Evolutionary conservation across 305 asterid species (phyloP), one percentile per base, ranked within the genome.

Genomic region (Solanum aculeatissimum): DNA sequence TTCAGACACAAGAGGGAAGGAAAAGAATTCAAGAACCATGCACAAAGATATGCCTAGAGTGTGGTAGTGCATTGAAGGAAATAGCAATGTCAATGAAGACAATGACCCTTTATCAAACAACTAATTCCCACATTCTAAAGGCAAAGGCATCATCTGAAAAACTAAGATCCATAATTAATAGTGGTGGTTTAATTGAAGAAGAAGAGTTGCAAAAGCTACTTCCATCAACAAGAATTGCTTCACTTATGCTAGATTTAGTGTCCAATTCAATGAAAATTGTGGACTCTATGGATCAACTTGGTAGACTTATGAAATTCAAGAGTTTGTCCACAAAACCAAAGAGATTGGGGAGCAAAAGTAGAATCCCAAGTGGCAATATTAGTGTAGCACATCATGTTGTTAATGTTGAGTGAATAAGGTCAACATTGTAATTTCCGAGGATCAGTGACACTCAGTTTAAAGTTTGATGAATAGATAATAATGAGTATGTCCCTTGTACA

Each of bases 61-160:
- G 92, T 49, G 86, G 93, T 45, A 29, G 29, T 27, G 93, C 93
- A 9, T 66, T 93, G 82, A 89, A 87, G 60, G 93, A 90, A 58
- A 77, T 93, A 4, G 90, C 94, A 79, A 18, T 57, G 19, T 90
- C 91, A 55, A 91, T 93, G 12, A 85, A 86, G 83, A 86, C 88
- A 71, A 93, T 91, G 96, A 89, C 89, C 3, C 45, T 85, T 12
- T 85, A 93, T 3, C 85, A 82, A n/a, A 55, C 85, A 0, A 86
- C 83, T 2, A 93, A 91, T 63, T 21, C 57, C 19, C 92, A 90
- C 25, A 69, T 91, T 3, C 72, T 63, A 18, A 88, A 77, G 43
- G 82, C 65, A 16, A 77, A 77, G 19, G 0, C 82, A 27, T 9
- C 82, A 51, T 23, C 65, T 9, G 82, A 77, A 77, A 77, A 77